Base-by-base conservation (phyloP, 441 rosid species). In the Hura crepitans region DNA sequence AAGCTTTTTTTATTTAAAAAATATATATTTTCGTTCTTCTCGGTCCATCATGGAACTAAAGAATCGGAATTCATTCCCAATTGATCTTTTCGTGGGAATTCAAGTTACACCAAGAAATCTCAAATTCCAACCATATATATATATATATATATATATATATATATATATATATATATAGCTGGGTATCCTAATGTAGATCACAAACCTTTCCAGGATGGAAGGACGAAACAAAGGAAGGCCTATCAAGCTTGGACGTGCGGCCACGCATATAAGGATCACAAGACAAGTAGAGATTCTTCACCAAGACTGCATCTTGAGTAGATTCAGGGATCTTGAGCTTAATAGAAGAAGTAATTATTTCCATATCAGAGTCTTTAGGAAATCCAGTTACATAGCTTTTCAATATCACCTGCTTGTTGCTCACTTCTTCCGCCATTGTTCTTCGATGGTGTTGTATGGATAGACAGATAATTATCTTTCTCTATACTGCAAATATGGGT, bases 251-350 rank as follows among this genome's bases (percentile, higher is more conserved):
- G 37, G 74, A 76, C 90, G 86, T 82, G 30, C 86, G 82, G 50
- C 72, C 77, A 27, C 89, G 80, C 89, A 88, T 79, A 77, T 88
- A 88, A 53, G 93, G 91, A 65, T 88, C 91, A 56, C 93, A 88
- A 51, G 93, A 86, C 58, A 88, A 79, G 78, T 80, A 88, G 7
- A 86, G 82, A 76, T 85, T 88, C 84, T 88, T 85, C 60, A 88
- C 85, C 35, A 82, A 61, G 43, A 86, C 68, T 0, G 82, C 82
- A 12, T 75, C 73, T 46, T 66, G 46, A 2, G 85, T 79, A 17
- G 78, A 85, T 33, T 80, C 63, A 6, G 90, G 85, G 5, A 80
- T 78, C 62, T 78, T 67, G 55, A 82, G 86, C 18, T 45, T 42
- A 4, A 70, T 65, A 18, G 77, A 55, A 50, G 62, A 33, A 30